These are phyloP conservation scores for Monosporascus sp. DNA, from an alignment of 2,329 filamentous ascomycete genomes.

Conservation along the genomic window DNA sequence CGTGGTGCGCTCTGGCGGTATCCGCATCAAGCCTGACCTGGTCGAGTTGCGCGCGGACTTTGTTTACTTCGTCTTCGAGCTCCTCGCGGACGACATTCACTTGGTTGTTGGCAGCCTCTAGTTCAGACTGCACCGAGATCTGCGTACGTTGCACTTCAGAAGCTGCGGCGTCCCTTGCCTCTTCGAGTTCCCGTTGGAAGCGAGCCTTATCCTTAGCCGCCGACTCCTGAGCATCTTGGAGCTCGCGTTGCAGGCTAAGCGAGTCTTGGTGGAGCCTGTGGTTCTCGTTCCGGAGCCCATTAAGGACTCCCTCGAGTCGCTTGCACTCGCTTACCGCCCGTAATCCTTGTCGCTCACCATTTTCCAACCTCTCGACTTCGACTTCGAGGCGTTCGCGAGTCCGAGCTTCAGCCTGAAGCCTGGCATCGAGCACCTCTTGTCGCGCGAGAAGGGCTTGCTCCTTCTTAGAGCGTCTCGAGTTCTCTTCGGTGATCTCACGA, in stretches of 20 bases:
- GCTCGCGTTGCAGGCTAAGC: slow-evolving; percentile 70
- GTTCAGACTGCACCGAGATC: slow-evolving; percentile 71
- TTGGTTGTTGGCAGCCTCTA: slow-evolving; percentile 79
- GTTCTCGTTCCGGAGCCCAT: slow-evolving; percentile 61
- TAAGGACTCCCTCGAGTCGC: slow-evolving; percentile 51
- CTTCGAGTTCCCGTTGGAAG: slow-evolving; percentile 76
- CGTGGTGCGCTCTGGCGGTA: slow-evolving; percentile 72
- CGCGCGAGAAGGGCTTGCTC: slow-evolving; percentile 75
- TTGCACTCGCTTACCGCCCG: slow-evolving; percentile 58
- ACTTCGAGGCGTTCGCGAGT: slow-evolving; percentile 63
- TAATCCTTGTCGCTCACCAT: slow-evolving; percentile 61
- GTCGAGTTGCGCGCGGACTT: slow-evolving; percentile 71
- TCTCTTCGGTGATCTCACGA: slow-evolving; percentile 77
- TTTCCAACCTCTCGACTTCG: slow-evolving; percentile 62
- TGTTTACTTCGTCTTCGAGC: slow-evolving; percentile 72
- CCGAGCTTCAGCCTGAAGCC: slow-evolving; percentile 69
- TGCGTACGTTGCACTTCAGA: slow-evolving; percentile 78
- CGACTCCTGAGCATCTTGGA: slow-evolving; percentile 75
- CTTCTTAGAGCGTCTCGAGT: slow-evolving; percentile 70
- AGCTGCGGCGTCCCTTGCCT: slow-evolving; percentile 73
- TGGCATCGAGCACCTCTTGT: slow-evolving; percentile 73
- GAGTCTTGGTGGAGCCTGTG: slow-evolving; percentile 66
- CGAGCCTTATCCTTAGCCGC: slow-evolving; percentile 45
- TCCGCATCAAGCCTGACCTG: slow-evolving; percentile 74
- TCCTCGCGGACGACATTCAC: slow-evolving; percentile 79